Evolutionary conservation across 306 rosid species (phyloP).

Genomic region (Neltuma alba): DNA sequence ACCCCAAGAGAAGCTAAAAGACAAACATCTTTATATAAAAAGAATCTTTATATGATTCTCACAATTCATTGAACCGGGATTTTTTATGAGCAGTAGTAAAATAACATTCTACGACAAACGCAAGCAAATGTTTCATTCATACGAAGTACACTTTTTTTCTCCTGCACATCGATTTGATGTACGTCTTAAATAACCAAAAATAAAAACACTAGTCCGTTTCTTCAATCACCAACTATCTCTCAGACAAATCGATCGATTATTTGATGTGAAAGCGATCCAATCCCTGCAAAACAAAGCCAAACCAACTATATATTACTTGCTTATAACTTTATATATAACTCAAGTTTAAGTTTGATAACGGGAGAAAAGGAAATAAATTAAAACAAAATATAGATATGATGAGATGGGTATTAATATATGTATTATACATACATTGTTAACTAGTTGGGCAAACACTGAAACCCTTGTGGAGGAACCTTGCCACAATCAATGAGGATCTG

Average conservation of each 20-base stretch:
- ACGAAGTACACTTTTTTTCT: not conserved
- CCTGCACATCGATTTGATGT: conserved; percentile 2
- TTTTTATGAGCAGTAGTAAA: not conserved
- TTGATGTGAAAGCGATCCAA: conserved; percentile 29
- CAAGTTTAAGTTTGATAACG: too few relatives aligned
- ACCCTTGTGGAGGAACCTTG: conserved; percentile 72
- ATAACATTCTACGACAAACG: not conserved
- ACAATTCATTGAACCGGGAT: not conserved
- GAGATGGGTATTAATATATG: too few relatives aligned
- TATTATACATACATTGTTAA: not conserved
- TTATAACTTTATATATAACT: not conserved
- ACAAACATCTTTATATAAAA: conserved; percentile 20
- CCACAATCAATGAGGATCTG: conserved; percentile 89
- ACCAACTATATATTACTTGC: not conserved
- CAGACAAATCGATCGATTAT: conserved; percentile 32
- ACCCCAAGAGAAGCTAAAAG: conserved; percentile 20
- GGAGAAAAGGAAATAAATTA: too few relatives aligned
- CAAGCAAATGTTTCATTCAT: not conserved
- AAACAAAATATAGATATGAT: too few relatives aligned
- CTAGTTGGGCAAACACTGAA: conserved; percentile 60
- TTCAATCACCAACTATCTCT: not conserved
- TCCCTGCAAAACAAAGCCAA: conserved; percentile 31
- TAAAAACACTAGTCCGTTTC: not conserved
- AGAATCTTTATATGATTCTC: not conserved
- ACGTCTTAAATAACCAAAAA: conserved; percentile 32